Evolutionary conservation across 2,329 filamentous ascomycete genomes (phyloP), one percentile per base, ranked within the genome.

Genomic region (Penicillium sclerotigenum): DNA sequence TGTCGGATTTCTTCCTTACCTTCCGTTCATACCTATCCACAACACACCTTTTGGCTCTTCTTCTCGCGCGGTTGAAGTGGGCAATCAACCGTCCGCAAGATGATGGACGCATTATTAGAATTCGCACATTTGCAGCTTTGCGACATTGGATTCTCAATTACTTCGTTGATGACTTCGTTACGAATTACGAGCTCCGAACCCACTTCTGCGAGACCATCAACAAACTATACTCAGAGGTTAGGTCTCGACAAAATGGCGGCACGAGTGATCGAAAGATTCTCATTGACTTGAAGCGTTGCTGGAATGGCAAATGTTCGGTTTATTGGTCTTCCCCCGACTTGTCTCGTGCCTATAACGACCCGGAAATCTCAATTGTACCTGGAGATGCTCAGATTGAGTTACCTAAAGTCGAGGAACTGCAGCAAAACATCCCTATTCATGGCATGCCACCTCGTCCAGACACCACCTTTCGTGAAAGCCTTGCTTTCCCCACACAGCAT

Each of bases 141-240:
- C 86, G 94, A 54, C 94, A 99, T 73, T 99, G 94, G 94, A 92
- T 97, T 55, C 77, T 99, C 59, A 99, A 99, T 72, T 99, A 99
- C 73, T 99, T 97, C 64, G 82, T 90, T 53, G 94, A 99, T 69
- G 94, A 99, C 70, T 99, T 96, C 71, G 84, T 95, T 38, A 75
- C 87, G 24, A 86, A 92, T 69, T 87, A 88, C 68, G 79, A 83
- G 42, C 79, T 97, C 31, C 87, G 93, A 9, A 78, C 83, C 5
- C 83, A 84, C 16, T 97, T 97, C 69, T 97, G 93, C 74, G 80
- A 86, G 31, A 80, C 91, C 9, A 80, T 97, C 56, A 97, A 97
- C 71, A 70, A 71, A 24, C 70, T 88, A 52, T 82, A 83, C 54
- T 68, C 73, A 29, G 75, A 80, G 53, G 75, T 87, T 33, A 80